A percentile compares a stretch with the other conserved stretches of the same genome.
phyloP scores from a whole-genome alignment of 129 eudicot genomes.

The Flaveria sonorensis region DNA sequence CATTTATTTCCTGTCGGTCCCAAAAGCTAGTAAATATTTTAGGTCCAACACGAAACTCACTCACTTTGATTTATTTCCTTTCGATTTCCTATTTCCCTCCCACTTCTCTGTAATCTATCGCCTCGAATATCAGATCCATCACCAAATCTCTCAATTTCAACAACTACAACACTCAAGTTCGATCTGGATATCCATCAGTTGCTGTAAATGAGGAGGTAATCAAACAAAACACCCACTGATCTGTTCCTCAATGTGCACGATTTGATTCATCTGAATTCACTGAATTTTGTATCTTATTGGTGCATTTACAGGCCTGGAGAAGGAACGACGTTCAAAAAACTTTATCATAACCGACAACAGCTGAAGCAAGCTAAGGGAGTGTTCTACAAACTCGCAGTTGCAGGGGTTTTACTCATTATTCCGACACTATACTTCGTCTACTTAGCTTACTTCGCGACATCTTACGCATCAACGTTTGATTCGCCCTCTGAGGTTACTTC shows the following conservation, averaged over 20 bases:
- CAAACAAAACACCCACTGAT: constrained; percentile 17
- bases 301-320: constrained; percentile 43
- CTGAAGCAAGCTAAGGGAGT: constrained; percentile 69
- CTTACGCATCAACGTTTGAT: constrained; percentile 28
- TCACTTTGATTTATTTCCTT: no score
- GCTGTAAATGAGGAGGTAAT: constrained; percentile 39
- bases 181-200: constrained; percentile 25
- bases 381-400: constrained; percentile 53
- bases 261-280: constrained; percentile 18
- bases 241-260: constrained; percentile 20
- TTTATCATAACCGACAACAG: constrained; percentile 57
- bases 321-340: constrained; percentile 36
- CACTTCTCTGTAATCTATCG: constrained; percentile 14
- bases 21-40: constrained; percentile 13
- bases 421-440: constrained; percentile 62
- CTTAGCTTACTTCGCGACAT: constrained; percentile 51
- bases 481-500: constrained; percentile 56
- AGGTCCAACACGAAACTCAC: constrained; percentile 8
- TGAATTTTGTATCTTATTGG: constrained; percentile 5
- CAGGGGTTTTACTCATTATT: constrained; percentile 55
- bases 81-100: constrained; percentile 13
- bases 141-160: constrained; percentile 15
- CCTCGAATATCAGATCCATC: constrained; percentile 29
- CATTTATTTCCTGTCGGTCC: constrained; percentile 6
- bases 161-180: constrained; percentile 8